Evolutionary conservation across 1,284 basidiomycete species (phyloP).

Genomic region (Trametes polyzona): DNA sequence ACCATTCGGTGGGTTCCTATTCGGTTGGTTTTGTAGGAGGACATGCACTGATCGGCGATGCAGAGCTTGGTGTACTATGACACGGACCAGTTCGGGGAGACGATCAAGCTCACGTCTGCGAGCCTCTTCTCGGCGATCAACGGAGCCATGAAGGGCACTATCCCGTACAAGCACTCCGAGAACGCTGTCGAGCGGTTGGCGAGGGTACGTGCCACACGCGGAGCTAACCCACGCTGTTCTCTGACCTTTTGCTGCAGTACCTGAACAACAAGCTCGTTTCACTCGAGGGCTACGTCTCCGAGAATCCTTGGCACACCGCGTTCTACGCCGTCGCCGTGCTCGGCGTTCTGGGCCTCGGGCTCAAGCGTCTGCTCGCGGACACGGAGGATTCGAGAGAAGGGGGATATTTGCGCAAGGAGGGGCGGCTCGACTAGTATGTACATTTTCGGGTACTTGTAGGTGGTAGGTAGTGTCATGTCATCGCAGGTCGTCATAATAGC

Average conservation of each 20-base stretch:
- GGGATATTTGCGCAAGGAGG: slow-evolving; percentile 24
- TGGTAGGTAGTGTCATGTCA: neutral
- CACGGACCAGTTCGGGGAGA: slow-evolving; percentile 51
- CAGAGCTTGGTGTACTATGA: slow-evolving; percentile 75
- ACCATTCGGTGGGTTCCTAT: slow-evolving; percentile 68
- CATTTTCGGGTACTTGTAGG: slow-evolving; percentile 4
- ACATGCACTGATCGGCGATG: slow-evolving; percentile 31
- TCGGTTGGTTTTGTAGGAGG: neutral
- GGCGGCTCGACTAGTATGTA: slow-evolving; percentile 19
- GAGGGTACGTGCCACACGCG: slow-evolving; percentile 49
- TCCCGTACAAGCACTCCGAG: slow-evolving; percentile 68
- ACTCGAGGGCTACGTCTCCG: slow-evolving; percentile 48
- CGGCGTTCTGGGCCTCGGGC: slow-evolving; percentile 12
- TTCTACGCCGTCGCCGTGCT: slow-evolving; percentile 28
- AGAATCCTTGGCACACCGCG: slow-evolving; percentile 40
- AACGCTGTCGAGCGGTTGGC: slow-evolving; percentile 70
- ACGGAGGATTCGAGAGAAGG: slow-evolving; percentile 24
- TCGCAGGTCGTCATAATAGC: slow-evolving; percentile 1
- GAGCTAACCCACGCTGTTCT: neutral
- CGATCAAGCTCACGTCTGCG: slow-evolving; percentile 56
- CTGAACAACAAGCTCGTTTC: slow-evolving; percentile 53
- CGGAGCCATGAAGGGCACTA: slow-evolving; percentile 59
- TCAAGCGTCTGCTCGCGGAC: slow-evolving; percentile 20
- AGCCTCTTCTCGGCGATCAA: slow-evolving; percentile 76
- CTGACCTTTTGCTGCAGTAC: slow-evolving; percentile 40